Evolutionary conservation across 768 basidiomycete species (phyloP).

Genomic region (Leccinum sublutescens): DNA sequence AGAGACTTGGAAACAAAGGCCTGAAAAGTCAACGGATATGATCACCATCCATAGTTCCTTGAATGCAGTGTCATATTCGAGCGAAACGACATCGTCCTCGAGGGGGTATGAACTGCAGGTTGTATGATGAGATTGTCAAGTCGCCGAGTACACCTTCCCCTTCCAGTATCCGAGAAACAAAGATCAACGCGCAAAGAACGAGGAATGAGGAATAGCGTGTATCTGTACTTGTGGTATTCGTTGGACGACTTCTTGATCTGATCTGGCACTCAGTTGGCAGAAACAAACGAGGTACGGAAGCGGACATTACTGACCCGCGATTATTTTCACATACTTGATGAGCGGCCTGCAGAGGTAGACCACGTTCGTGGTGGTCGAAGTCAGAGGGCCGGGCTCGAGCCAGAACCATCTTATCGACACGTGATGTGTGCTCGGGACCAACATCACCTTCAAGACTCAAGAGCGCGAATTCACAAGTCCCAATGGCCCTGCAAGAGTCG

Average conservation of each 20-base stretch:
- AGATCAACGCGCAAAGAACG: too few relatives aligned
- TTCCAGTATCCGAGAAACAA: slow-evolving; percentile 84
- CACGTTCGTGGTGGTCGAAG: slow-evolving; percentile 72
- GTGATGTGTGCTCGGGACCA: too few relatives aligned
- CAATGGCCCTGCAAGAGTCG: too few relatives aligned
- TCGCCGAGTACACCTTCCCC: slow-evolving; percentile 99
- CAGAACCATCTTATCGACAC: slow-evolving; percentile 98
- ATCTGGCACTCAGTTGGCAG: slow-evolving; percentile 50
- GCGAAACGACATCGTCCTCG: slow-evolving; percentile 88
- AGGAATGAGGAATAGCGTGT: slow-evolving; percentile 86
- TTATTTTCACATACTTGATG: too few relatives aligned
- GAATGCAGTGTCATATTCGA: slow-evolving; percentile 84
- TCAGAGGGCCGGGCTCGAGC: slow-evolving; percentile 87
- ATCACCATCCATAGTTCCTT: slow-evolving; percentile 86
- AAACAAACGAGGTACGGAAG: slow-evolving; percentile 1
- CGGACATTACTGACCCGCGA: slow-evolving; percentile 53
- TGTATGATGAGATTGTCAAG: slow-evolving; percentile 80
- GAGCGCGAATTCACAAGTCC: too few relatives aligned
- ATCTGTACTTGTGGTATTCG: slow-evolving; percentile 74
- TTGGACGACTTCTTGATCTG: slow-evolving; percentile 84
- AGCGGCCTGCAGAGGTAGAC: too few relatives aligned
- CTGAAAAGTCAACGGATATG: not conserved
- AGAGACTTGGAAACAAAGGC: not conserved
- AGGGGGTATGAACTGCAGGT: slow-evolving; percentile 90
- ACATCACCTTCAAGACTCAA: too few relatives aligned